Conservation (phyloP, 2,329 filamentous ascomycete genomes). For the Aspergillus arachidicola region DNA sequence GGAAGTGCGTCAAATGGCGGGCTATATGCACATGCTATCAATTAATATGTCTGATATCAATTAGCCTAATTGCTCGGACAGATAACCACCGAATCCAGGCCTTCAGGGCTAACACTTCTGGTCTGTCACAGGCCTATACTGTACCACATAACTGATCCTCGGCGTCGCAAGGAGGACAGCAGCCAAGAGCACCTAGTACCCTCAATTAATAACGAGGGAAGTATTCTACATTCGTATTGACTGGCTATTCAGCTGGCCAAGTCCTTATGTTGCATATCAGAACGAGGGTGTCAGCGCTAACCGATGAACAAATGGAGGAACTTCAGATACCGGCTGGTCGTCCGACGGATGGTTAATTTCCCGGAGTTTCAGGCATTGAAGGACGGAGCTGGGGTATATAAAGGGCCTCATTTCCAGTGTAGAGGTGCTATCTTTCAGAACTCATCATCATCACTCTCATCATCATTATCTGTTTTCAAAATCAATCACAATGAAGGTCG, state of each 20-base stretch:
- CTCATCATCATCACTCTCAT: neutral
- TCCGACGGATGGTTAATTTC: neutral
- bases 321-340: neutral
- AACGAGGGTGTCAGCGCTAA: neutral
- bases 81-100: neutral
- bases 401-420: neutral
- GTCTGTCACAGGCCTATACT: neutral
- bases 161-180: neutral
- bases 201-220: neutral
- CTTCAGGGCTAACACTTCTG: no score
- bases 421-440: neutral
- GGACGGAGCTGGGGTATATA: neutral
- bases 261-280: neutral
- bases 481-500: conserved; percentile 16
- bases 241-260: neutral
- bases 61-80: neutral
- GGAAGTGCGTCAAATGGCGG: neutral
- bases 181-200: neutral
- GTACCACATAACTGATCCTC: neutral
- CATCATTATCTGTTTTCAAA: neutral
- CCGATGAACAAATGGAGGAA: neutral
- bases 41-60: neutral
- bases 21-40: neutral
- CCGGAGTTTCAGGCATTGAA: neutral
- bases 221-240: neutral